Conservation (phyloP, 1,139 yeast genomes). For the Saccharomyces uvarum region DNA sequence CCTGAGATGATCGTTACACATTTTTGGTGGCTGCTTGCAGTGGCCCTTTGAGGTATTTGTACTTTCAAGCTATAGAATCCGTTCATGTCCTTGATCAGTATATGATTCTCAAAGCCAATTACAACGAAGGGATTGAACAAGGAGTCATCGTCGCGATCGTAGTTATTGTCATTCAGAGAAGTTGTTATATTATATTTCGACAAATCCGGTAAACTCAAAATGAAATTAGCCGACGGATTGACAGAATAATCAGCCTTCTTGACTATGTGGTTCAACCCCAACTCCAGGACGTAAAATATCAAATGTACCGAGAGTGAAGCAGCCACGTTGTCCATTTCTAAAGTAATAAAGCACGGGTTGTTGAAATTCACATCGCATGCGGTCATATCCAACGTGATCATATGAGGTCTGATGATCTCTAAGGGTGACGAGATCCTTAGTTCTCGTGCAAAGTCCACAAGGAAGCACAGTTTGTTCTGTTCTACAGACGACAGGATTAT, state of each 20-base stretch:
- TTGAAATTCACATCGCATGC: slow-evolving; percentile 72
- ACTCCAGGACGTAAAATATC: slow-evolving; percentile 71
- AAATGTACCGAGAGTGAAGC: slow-evolving; percentile 34
- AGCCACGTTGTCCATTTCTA: slow-evolving; percentile 49
- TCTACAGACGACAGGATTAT: slow-evolving; percentile 66
- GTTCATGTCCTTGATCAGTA: slow-evolving; percentile 40
- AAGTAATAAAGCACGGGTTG: slow-evolving; percentile 74
- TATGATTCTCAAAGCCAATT: slow-evolving; percentile 40
- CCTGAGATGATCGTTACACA: slow-evolving; percentile 41
- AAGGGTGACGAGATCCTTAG: slow-evolving; percentile 63
- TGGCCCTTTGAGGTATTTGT: slow-evolving; percentile 46
- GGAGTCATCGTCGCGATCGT: slow-evolving; percentile 33
- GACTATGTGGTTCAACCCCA: slow-evolving; percentile 73
- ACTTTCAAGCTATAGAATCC: slow-evolving; percentile 33
- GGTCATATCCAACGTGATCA: slow-evolving; percentile 47
- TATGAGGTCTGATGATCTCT: slow-evolving; percentile 49
- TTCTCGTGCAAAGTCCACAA: slow-evolving; percentile 41
- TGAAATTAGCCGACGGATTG: slow-evolving; percentile 35
- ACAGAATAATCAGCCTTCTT: slow-evolving; percentile 41
- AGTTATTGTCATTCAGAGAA: slow-evolving; percentile 5
- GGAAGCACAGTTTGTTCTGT: slow-evolving; percentile 59
- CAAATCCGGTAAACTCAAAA: slow-evolving; percentile 25
- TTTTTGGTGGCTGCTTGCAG: slow-evolving; percentile 9
- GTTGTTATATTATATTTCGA: slow-evolving; percentile 19
- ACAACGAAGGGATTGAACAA: slow-evolving; percentile 50